phyloP scores from a whole-genome alignment of 257 asterid species.

The Primulina tabacum region DNA sequence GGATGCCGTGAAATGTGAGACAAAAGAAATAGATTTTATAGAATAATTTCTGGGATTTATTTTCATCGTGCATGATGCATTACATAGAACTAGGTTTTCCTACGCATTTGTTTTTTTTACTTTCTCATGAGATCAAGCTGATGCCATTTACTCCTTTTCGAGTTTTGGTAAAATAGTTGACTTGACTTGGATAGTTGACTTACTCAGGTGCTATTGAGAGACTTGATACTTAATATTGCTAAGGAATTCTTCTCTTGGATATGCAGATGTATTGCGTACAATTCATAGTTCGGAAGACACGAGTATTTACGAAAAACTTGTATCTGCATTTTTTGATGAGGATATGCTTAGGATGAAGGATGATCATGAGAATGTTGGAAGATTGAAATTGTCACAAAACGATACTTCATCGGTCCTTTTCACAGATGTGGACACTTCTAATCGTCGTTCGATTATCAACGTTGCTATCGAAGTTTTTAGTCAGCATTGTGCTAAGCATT shows the following conservation, averaged over 20 bases:
- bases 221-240: conserved; percentile 16
- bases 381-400: conserved; percentile 45
- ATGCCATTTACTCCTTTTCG: conserved; percentile 4
- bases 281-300: conserved; percentile 84
- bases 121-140: not conserved
- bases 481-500: conserved; percentile 86
- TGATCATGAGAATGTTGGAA: conserved; percentile 53
- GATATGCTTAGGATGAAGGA: conserved; percentile 46
- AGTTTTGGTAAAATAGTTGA: not conserved
- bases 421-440: conserved; percentile 58
- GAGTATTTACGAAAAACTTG: conserved; percentile 65
- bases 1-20: no score
- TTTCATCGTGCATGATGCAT: no score
- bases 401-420: conserved; percentile 56
- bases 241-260: conserved; percentile 24
- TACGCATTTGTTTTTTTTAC: not conserved
- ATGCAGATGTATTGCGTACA: conserved; percentile 72
- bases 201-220: conserved; percentile 15
- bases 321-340: conserved; percentile 74
- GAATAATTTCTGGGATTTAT: no score
- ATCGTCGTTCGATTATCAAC: conserved; percentile 63
- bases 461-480: conserved; percentile 59
- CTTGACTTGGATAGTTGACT: conserved; percentile 10
- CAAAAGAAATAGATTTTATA: no score
- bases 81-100: not conserved